Evolutionary conservation across 2,329 filamentous ascomycete species (phyloP).

Genomic region (Fusarium marasasianum): DNA sequence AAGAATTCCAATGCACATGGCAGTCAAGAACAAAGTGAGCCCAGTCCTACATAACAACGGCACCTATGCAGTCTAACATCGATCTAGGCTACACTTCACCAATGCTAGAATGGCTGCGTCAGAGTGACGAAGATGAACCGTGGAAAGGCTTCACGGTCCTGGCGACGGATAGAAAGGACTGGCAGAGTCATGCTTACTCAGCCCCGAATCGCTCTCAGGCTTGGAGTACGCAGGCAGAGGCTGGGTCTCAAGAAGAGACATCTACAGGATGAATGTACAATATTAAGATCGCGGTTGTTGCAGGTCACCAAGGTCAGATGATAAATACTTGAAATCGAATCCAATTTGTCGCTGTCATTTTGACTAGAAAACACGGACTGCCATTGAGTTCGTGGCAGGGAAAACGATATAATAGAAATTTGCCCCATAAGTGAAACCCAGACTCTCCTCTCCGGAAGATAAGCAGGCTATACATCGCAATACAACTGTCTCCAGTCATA

Average conservation of each 20-base stretch:
- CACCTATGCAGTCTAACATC: fast-evolving
- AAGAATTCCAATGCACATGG: fast-evolving
- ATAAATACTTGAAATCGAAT: too few species aligned
- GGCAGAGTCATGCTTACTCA: fast-evolving
- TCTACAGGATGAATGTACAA: too few species aligned
- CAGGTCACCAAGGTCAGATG: too few species aligned
- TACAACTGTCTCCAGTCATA: fast-evolving
- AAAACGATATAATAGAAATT: too few species aligned
- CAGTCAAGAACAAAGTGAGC: not conserved
- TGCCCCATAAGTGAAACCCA: not conserved
- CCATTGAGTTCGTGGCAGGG: fast-evolving
- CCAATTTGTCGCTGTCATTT: fast-evolving
- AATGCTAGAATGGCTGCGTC: not conserved
- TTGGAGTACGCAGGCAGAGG: not conserved
- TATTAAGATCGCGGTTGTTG: too few species aligned
- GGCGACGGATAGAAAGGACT: fast-evolving
- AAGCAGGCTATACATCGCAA: fast-evolving
- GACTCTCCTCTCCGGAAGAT: fast-evolving
- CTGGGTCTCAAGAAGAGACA: not conserved
- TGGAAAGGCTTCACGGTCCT: not conserved
- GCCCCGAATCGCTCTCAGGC: fast-evolving
- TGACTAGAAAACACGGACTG: fast-evolving
- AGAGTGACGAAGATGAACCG: not conserved
- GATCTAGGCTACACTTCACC: not conserved
- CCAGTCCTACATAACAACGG: fast-evolving